Evolutionary conservation across 768 basidiomycete species (phyloP), one percentile per base, ranked within the genome.

Genomic region (Boletus huronensis): DNA sequence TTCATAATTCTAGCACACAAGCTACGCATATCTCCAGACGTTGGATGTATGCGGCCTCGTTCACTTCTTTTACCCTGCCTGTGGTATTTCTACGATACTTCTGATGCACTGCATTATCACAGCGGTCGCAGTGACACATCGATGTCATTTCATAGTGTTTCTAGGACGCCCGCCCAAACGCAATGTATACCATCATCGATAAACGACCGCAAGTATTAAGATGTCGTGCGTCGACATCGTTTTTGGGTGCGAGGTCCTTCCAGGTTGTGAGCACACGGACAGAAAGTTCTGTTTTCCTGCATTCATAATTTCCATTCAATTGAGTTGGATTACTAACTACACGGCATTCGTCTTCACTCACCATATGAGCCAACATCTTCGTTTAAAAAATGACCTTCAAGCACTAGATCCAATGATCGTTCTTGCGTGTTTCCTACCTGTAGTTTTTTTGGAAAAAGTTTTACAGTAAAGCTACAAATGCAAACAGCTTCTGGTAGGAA

Each of bases 81-180:
- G 36, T 48, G 26, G 50, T 31, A 46, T 11, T 11, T 32, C 5
- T 38, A 43, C 14, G 23, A 26, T 51, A 58, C 51, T 55, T 59
- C 39, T 54, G 47, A 58, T 49, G 14, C 32, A 44, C 28, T 54
- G 41, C 52, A 59, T 57, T 50, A 25, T 55, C 39, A 55, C 49
- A 54, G 65, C 26, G 47, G 32, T 50, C 3, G 34, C 31, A 38
- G 36, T 31, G 42, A 32, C 49, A 29, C 2, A n/a, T 10, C n/a
- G 11, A 6, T 45, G 39, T 48, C 55, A 40, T 58, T 48, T 50
- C 41, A 23, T 44, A 41, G 44, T 44, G 28, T 53, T 49, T 26
- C 42, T 42, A 36, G 44, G 45, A 5, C 6, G 36, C 4, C 2
- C 6, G 31, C 21, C 3, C 28, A 47, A 25, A 9, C 19, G 31